These are phyloP conservation scores for Linnemannia schmuckeri DNA, from an alignment of 192 early-diverging fungal genomes.

Conservation along the genomic window DNA sequence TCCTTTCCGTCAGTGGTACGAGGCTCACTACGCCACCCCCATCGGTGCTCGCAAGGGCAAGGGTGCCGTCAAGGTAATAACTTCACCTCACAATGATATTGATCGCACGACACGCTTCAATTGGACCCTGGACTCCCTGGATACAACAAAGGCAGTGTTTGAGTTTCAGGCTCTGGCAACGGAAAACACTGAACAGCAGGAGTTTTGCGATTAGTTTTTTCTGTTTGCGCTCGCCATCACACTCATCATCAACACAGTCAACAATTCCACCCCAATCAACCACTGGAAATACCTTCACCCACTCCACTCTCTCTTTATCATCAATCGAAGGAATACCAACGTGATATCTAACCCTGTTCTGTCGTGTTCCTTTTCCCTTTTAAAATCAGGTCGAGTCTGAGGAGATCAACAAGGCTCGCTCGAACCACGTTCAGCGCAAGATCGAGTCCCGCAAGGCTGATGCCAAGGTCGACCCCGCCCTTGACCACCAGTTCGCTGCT, in stretches of 20 bases:
- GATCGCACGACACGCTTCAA: constrained; percentile 90
- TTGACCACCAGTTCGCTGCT: constrained; percentile 95
- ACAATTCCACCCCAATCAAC: constrained; percentile 75
- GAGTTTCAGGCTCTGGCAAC: constrained; percentile 95
- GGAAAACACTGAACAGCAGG: constrained; percentile 65
- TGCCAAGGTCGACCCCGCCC: constrained; percentile 86
- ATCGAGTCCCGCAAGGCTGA: constrained; percentile 84
- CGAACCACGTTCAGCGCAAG: constrained; percentile 93
- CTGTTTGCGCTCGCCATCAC: constrained; percentile 70
- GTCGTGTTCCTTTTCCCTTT: constrained; percentile 66
- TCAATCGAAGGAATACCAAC: background rate
- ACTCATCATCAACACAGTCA: constrained; percentile 83
- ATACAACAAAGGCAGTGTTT: constrained; percentile 83
- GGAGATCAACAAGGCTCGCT: constrained; percentile 84
- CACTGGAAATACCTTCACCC: background rate
- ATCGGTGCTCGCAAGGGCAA: constrained; percentile 89
- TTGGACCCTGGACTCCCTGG: constrained; percentile 63
- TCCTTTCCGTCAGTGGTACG: constrained; percentile 99
- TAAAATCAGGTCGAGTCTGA: constrained; percentile 71
- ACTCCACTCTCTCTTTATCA: background rate
- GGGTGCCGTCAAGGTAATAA: constrained; percentile 58
- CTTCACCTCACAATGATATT: background rate
- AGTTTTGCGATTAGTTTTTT: background rate
- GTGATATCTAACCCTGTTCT: background rate
- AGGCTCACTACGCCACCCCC: constrained; percentile 93